These are phyloP conservation scores for Neurospora pannonica DNA, from an alignment of 495 filamentous ascomycete genomes.

Conservation along the genomic window DNA sequence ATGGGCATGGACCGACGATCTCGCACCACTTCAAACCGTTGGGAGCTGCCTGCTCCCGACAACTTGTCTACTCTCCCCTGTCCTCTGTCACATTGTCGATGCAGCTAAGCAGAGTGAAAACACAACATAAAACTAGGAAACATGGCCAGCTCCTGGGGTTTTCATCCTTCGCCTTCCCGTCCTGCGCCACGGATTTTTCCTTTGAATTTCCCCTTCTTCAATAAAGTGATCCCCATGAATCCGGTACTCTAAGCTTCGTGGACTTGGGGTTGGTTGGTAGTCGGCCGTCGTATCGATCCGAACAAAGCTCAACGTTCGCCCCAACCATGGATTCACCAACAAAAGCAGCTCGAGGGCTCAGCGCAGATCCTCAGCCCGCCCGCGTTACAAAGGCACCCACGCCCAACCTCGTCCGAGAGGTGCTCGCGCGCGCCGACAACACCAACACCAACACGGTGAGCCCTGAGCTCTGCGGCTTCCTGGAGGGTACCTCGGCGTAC, in stretches of 20 bases:
- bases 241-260: neutral
- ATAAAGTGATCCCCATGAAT: neutral
- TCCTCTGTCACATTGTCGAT: neutral
- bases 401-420: neutral
- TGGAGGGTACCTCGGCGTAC: neutral
- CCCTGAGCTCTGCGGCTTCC: conserved; percentile 4
- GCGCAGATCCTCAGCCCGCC: neutral
- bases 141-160: neutral
- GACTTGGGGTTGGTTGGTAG: neutral
- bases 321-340: neutral
- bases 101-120: neutral
- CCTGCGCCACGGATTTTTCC: too few relatives aligned
- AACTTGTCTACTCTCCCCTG: neutral
- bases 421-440: neutral
- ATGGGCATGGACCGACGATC: neutral
- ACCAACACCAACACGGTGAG: neutral
- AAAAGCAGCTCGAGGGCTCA: neutral
- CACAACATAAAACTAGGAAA: neutral
- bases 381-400: neutral
- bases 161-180: neutral
- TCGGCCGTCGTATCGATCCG: neutral
- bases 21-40: neutral
- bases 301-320: neutral
- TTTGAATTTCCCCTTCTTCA: neutral
- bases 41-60: neutral